A percentile compares a stretch with the other conserved stretches of the same genome.
phyloP scores from a whole-genome alignment of 2,329 filamentous ascomycete species.

The Exophiala sp. region DNA sequence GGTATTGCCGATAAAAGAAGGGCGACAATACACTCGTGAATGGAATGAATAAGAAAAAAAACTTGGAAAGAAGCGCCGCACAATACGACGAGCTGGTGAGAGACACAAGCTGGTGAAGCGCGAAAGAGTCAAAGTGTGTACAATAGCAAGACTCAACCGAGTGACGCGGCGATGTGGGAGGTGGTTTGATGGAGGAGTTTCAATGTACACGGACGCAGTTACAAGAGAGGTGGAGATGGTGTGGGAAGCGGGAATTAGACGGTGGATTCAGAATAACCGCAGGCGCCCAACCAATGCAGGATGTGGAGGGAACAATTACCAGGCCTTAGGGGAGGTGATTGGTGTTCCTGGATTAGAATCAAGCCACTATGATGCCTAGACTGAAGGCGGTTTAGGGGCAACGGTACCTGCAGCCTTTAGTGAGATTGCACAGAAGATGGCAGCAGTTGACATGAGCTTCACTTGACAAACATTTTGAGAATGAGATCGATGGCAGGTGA shows the following conservation, averaged over 20 bases:
- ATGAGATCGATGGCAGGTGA: too few species aligned
- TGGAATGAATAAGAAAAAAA: constrained; percentile 19
- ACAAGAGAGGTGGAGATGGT: background rate
- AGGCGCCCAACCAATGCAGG: background rate
- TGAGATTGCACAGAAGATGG: constrained; percentile 14
- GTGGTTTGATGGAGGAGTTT: constrained; percentile 4
- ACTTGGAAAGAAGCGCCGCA: constrained; percentile 13
- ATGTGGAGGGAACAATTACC: background rate
- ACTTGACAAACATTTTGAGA: background rate
- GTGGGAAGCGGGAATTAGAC: background rate
- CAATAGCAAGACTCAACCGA: background rate
- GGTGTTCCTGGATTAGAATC: constrained; percentile 25
- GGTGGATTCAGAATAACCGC: background rate
- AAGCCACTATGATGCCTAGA: constrained; percentile 8
- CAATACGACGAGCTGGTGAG: background rate
- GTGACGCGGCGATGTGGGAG: constrained; percentile 16
- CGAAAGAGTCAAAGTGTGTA: constrained; percentile 3
- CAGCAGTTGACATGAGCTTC: background rate
- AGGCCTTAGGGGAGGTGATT: constrained; percentile 12
- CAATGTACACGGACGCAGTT: background rate
- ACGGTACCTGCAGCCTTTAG: constrained; percentile 18
- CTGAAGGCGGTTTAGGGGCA: constrained; percentile 13
- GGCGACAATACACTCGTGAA: constrained; percentile 33
- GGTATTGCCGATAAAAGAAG: constrained; percentile 34
- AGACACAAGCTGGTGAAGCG: constrained; percentile 5